Evolutionary conservation across 2,329 filamentous ascomycete genomes (phyloP), one percentile per base, ranked within the genome.

Genomic region (Chaetomium olivaceum): DNA sequence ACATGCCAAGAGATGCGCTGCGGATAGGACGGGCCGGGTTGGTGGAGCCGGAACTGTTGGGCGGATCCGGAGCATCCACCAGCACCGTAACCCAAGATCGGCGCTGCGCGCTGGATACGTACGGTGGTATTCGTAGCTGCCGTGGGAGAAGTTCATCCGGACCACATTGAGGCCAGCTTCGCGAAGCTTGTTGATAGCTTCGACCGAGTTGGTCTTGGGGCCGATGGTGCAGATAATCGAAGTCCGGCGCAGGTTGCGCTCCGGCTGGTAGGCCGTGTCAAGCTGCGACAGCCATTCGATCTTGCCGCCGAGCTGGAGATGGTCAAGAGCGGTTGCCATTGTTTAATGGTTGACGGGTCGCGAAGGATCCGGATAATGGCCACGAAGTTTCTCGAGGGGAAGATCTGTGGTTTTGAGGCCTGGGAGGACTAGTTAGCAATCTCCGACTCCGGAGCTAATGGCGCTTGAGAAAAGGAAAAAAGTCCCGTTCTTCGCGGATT

Each of bases 201-300:
- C 91, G 65, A 93, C 90, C 46, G 92, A 96, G 86, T 99, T 99
- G 74, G 95, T 99, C 89, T 98, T 99, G 78, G 95, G 95, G 69
- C 95, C 95, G 78, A 99, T 98, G 75, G 95, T 98, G 84, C 94
- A 93, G 81, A 99, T 97, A 83, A 99, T 99, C 77, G 93, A 97
- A 70, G 94, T 97, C 73, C 95, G 90, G 76, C 95, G 92, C 82
- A 95, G 96, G 84, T 96, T 93, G 81, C 90, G 91, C 75, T 89
- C 86, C 64, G 94, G 93, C 74, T 87, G 85, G 83, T 90, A 93
- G 77, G 95, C 91, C 71, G 94, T 97, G 84, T 97, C 90, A 77
- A 99, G 91, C 69, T 80, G 79, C 68, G 86, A 82, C 68, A 89
- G 82, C 87, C 87, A 89, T 76, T 85, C 82, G 72, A 89, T 86